These are phyloP conservation scores for Phytopythium sindhum DNA, from an alignment of 352 stramenopile species.

Conservation along the genomic window DNA sequence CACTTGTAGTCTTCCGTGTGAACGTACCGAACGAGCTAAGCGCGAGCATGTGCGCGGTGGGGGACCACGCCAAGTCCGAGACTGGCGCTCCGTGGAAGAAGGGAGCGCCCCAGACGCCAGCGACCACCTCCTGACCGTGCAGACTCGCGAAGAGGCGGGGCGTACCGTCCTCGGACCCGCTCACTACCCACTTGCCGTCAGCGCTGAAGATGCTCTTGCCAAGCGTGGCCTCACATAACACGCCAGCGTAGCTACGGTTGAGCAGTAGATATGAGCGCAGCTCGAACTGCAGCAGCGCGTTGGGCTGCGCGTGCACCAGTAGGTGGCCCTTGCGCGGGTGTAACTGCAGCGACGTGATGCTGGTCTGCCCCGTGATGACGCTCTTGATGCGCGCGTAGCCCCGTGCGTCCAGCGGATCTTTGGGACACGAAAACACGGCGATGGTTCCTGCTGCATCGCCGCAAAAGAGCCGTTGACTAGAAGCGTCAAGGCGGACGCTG, in stretches of 20 bases:
- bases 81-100: conserved; percentile 58
- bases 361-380: conserved; percentile 42
- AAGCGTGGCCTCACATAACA: conserved; percentile 43
- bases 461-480: conserved; percentile 47
- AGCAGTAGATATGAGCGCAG: conserved; percentile 68
- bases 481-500: conserved; percentile 45
- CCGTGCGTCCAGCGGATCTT: background rate
- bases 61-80: conserved; percentile 57
- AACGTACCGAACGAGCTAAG: conserved; percentile 52
- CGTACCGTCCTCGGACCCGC: conserved; percentile 59
- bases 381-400: conserved; percentile 47
- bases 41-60: conserved; percentile 57
- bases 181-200: conserved; percentile 61
- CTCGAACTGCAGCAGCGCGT: conserved; percentile 66
- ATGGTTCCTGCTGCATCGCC: conserved; percentile 47
- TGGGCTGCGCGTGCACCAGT: conserved; percentile 61
- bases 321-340: conserved; percentile 67
- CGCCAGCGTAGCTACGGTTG: conserved; percentile 61
- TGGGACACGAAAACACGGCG: conserved; percentile 29
- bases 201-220: conserved; percentile 56
- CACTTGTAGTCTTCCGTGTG: background rate
- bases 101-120: conserved; percentile 44
- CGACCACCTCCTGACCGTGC: conserved; percentile 39
- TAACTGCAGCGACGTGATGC: conserved; percentile 51
- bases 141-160: conserved; percentile 53